Base-by-base conservation (phyloP, 2,329 filamentous ascomycete species). In the Venturia carpophila region DNA sequence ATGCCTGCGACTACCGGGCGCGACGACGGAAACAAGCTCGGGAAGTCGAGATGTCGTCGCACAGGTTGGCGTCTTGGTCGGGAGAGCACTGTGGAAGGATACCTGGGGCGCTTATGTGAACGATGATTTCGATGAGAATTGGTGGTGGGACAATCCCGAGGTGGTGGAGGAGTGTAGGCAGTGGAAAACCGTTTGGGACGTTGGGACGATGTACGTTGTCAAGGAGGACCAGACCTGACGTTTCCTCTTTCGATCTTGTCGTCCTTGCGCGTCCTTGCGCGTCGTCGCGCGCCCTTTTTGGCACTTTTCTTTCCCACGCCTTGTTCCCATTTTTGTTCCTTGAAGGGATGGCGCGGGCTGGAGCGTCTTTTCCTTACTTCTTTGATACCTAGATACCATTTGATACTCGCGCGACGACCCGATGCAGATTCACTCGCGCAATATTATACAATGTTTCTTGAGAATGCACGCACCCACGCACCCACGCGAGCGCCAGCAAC, bases 121-220 rank as follows among this genome's bases (percentile, higher is more conserved):
- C 24, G 66, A 66, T 5, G 45, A 39, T 17, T 56, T 0, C 11
- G 60, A 60, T 7, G 60, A 45, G 24, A 21, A 60, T 30, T 76
- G 74, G 73, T 77, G 74, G 74, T 77, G 75, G 75, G 74, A 76
- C 62, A 72, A 76, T 56, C 70, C 72, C 17, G 72, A 73, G 21
- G 73, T 77, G 15, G 67, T 75, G 61, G 68, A 71, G 21, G 75
- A 77, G 67, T 76, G 75, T 64, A 66, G 72, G 37, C 69, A 75
- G 63, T 69, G 67, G 55, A 67, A 71, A 41, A 77, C 75, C 3
- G 69, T 73, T n/a, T 71, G 76, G 55, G 75, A 76, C 58, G 76
- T 75, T 60, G 73, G 71, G 24, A 71, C 73, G 4, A 69, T 77
- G 39, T 73, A 71, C 66, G 75, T 74, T 10, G 73, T 72, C 67